phyloP scores from a whole-genome alignment of 2,329 filamentous ascomycete genomes.

The Seiridium cupressi region DNA sequence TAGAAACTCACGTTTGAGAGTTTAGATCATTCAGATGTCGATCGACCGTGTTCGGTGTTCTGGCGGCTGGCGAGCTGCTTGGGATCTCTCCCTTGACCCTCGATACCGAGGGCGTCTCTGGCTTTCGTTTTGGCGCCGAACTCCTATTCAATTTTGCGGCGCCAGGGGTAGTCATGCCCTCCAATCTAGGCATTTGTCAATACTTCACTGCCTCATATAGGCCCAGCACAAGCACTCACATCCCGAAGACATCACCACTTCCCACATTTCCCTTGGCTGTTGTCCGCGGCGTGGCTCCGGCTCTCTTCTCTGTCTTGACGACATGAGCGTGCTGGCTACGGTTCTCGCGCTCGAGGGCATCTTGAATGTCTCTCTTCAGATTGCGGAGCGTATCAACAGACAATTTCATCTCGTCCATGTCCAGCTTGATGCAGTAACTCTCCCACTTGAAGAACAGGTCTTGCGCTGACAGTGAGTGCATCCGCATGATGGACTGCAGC shows the following conservation, averaged over 20 bases:
- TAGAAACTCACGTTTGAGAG: constrained; percentile 33
- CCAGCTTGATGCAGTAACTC: constrained; percentile 94
- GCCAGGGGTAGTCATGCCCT: constrained; percentile 62
- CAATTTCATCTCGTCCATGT: constrained; percentile 70
- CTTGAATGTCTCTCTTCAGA: constrained; percentile 85
- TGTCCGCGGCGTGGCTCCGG: constrained; percentile 61
- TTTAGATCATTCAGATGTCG: constrained; percentile 38
- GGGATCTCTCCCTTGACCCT: constrained; percentile 42
- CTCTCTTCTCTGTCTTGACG: constrained; percentile 61
- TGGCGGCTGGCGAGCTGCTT: constrained; percentile 43
- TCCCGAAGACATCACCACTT: constrained; percentile 74
- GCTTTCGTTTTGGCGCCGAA: constrained; percentile 32
- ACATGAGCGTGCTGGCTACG: constrained; percentile 58
- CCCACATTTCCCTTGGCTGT: constrained; percentile 38
- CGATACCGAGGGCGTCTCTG: constrained; percentile 46
- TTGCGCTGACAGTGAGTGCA: constrained; percentile 78
- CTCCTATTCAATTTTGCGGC: constrained; percentile 41
- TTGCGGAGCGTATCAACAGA: constrained; percentile 69
- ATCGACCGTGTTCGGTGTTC: constrained; percentile 37
- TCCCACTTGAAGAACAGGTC: constrained; percentile 99
- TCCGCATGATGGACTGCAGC: constrained; percentile 79
- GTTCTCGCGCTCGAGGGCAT: constrained; percentile 75
- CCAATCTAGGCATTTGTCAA: constrained; percentile 45
- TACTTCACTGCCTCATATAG: no score
- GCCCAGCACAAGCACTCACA: constrained; percentile 48